Evolutionary conservation across 305 asterid species (phyloP).

Genomic region (Ruellia speciosa): DNA sequence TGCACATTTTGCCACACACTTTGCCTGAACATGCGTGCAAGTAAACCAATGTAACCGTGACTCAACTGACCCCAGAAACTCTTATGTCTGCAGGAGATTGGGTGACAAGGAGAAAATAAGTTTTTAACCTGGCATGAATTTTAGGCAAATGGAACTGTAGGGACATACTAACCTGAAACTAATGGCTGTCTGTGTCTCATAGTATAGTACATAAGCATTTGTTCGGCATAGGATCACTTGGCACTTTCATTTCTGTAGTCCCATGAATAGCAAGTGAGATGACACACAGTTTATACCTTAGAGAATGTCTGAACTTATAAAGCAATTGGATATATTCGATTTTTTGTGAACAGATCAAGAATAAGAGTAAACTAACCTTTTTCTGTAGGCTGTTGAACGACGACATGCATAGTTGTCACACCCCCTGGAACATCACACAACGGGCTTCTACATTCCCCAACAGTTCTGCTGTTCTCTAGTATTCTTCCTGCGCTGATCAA

Average conservation of each 20-base stretch:
- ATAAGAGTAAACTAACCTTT: neutral
- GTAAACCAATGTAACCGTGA: neutral
- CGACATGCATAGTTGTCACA: neutral
- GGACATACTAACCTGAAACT: neutral
- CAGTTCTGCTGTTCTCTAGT: conserved; percentile 67
- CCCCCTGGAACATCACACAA: conserved; percentile 25
- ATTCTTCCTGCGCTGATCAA: conserved; percentile 74
- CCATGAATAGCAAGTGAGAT: neutral
- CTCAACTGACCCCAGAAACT: neutral
- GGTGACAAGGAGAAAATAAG: neutral
- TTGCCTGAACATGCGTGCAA: neutral
- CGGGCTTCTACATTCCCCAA: conserved; percentile 70
- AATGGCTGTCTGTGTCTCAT: neutral
- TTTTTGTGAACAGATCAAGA: neutral
- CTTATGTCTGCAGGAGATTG: neutral
- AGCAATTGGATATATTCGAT: neutral
- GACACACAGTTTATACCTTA: neutral
- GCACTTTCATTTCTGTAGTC: neutral
- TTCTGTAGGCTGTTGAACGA: neutral
- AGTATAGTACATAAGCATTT: neutral
- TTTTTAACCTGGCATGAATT: neutral
- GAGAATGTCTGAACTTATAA: neutral
- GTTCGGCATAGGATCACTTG: neutral
- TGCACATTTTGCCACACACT: neutral
- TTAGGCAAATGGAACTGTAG: neutral